A percentile compares a stretch with the other conserved stretches of the same genome.
Evolutionary conservation across 352 stramenopile genomes (phyloP).

Genomic region (Hyaloperonospora brassicae): DNA sequence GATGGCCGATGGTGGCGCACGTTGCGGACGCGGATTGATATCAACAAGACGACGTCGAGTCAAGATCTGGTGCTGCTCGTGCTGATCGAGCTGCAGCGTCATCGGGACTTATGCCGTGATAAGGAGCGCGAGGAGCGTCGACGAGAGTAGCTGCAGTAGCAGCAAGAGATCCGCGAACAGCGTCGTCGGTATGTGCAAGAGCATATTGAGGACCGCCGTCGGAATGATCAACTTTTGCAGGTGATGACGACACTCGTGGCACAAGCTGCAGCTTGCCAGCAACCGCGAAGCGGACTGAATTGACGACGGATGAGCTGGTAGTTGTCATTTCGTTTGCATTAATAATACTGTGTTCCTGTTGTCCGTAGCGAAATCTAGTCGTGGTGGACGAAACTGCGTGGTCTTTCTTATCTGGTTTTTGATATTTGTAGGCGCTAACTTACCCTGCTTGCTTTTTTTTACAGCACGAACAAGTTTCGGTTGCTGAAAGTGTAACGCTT

Average conservation of each 20-base stretch:
- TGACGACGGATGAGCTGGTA: slow-evolving; percentile 1
- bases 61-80: slow-evolving; percentile 25
- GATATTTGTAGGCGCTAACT: no score
- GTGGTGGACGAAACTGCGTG: no score
- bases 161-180: slow-evolving; percentile 26
- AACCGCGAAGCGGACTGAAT: slow-evolving; percentile 20
- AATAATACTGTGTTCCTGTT: no score
- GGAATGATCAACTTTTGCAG: slow-evolving; percentile 30
- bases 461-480: no score
- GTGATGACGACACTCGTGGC: slow-evolving; percentile 26
- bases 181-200: slow-evolving; percentile 22
- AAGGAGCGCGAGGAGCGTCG: slow-evolving; percentile 25
- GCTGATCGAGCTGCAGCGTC: slow-evolving; percentile 27
- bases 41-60: slow-evolving; percentile 11
- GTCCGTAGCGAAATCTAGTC: neutral
- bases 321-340: neutral
- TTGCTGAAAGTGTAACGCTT: no score
- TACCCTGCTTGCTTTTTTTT: no score
- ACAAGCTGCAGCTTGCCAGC: slow-evolving; percentile 22
- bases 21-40: slow-evolving; percentile 19
- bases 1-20: slow-evolving; percentile 20
- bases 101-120: slow-evolving; percentile 24
- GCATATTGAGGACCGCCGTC: slow-evolving; percentile 21
- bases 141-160: slow-evolving; percentile 20
- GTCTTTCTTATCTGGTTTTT: no score